Conservation (phyloP, 139 green algal genomes). For the Tetraselmis chui region DNA sequence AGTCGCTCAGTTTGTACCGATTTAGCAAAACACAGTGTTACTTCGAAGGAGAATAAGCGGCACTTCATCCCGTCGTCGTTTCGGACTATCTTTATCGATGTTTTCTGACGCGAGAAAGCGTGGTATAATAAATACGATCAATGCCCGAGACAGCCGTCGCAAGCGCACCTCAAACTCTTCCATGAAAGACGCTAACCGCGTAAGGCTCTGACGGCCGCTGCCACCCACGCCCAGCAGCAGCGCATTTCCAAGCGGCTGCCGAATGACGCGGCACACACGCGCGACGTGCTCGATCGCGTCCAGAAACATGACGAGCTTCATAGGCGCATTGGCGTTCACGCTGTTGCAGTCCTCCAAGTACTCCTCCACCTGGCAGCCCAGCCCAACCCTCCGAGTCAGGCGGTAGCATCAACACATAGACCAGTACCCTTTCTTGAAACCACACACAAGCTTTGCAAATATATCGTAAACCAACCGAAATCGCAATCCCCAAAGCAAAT, state of each 20-base stretch:
- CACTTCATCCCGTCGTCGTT: no score
- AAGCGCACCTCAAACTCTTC: constrained; percentile 44
- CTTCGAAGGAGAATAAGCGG: no score
- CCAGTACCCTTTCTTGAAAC: no score
- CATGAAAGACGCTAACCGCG: constrained; percentile 58
- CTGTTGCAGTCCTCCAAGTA: constrained; percentile 76
- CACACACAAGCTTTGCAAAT: constrained; percentile 14
- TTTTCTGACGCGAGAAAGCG: no score
- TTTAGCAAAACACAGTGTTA: no score
- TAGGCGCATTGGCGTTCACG: constrained; percentile 48
- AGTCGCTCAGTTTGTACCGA: no score
- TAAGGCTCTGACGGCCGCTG: constrained; percentile 52
- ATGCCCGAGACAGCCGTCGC: no score
- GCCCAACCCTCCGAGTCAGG: no score
- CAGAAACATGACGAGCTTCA: constrained; percentile 76
- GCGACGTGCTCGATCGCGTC: constrained; percentile 73
- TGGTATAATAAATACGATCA: no score
- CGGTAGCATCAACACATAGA: no score
- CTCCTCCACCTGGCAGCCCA: constrained; percentile 65
- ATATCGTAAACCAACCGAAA: background rate
- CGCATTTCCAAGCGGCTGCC: constrained; percentile 56
- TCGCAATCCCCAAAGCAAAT: no score
- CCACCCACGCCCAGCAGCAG: constrained; percentile 69
- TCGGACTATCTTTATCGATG: no score
- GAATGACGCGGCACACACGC: constrained; percentile 51